These are phyloP conservation scores for Xanthoparmelia taractica DNA, from an alignment of 495 filamentous ascomycete species.

Conservation along the genomic window DNA sequence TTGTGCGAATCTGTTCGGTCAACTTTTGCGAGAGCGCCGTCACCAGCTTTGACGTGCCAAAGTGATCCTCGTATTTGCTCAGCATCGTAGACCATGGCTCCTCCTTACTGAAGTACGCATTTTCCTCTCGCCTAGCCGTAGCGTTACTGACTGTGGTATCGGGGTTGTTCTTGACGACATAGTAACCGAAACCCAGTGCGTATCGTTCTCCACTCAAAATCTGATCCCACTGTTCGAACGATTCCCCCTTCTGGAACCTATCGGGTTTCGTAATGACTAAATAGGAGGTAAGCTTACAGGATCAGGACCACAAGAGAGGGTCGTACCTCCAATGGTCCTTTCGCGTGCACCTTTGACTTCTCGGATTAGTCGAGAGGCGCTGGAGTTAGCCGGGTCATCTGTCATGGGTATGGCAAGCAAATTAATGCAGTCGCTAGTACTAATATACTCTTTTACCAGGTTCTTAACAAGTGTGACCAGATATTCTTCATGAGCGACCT, in stretches of 20 bases:
- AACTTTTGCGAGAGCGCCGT: slow-evolving; percentile 46
- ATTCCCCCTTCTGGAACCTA: slow-evolving; percentile 43
- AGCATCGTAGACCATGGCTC: slow-evolving; percentile 44
- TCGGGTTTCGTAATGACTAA: slow-evolving; percentile 65
- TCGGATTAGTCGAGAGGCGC: slow-evolving; percentile 54
- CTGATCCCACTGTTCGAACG: slow-evolving; percentile 45
- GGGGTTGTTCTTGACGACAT: slow-evolving; percentile 55
- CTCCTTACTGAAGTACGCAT: slow-evolving; percentile 46
- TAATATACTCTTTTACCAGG: slow-evolving; percentile 59
- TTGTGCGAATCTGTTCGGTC: slow-evolving; percentile 47
- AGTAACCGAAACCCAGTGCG: slow-evolving; percentile 55
- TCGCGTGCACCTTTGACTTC: slow-evolving; percentile 44
- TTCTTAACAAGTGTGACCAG: slow-evolving; percentile 61
- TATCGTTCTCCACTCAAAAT: slow-evolving; percentile 52
- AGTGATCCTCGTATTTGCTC: slow-evolving; percentile 40
- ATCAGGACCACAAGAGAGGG: background rate
- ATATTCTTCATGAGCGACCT: slow-evolving; percentile 53
- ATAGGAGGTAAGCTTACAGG: background rate
- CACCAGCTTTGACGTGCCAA: slow-evolving; percentile 52
- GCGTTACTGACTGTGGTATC: slow-evolving; percentile 43
- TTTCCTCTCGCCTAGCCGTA: slow-evolving; percentile 49
- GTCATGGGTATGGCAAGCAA: slow-evolving; percentile 70
- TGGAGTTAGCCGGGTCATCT: slow-evolving; percentile 61
- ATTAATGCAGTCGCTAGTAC: slow-evolving; percentile 57
- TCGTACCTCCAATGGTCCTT: slow-evolving; percentile 52